phyloP scores from a whole-genome alignment of 2,329 filamentous ascomycete species.

The Arachnopeziza araneosa region DNA sequence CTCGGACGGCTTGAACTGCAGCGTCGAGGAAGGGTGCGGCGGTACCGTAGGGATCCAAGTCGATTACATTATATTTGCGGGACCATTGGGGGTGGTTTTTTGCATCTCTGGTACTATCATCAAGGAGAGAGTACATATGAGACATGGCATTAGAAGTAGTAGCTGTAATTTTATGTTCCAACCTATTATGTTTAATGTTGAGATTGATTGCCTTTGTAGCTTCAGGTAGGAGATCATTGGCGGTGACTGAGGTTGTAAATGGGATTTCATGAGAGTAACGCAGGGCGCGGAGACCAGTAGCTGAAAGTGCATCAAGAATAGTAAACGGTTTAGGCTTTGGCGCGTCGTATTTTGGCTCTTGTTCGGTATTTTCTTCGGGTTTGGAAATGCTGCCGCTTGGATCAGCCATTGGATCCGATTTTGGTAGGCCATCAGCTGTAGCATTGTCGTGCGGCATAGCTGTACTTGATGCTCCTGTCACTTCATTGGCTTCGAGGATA shows the following conservation, averaged over 20 bases:
- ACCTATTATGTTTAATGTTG: slow-evolving; percentile 78
- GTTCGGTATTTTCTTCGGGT: not conserved
- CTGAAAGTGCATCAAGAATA: slow-evolving; percentile 93
- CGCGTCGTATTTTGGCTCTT: not conserved
- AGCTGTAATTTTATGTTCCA: slow-evolving; percentile 64
- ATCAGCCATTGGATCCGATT: not conserved
- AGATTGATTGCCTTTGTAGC: slow-evolving; percentile 76
- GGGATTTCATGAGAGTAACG: slow-evolving; percentile 91
- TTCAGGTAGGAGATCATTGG: slow-evolving; percentile 78
- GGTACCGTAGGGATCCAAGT: slow-evolving; percentile 93
- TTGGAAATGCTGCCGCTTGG: not conserved
- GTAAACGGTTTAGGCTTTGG: slow-evolving; percentile 46
- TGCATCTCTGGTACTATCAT: slow-evolving; percentile 15
- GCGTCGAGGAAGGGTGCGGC: slow-evolving; percentile 90
- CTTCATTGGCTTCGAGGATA: not conserved
- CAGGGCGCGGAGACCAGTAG: slow-evolving; percentile 83
- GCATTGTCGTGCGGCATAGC: not conserved
- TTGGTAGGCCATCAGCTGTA: no score
- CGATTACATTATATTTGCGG: slow-evolving; percentile 81
- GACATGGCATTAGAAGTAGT: slow-evolving; percentile 78
- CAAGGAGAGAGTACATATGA: slow-evolving; percentile 80
- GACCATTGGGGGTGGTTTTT: slow-evolving; percentile 7
- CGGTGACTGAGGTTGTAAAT: slow-evolving; percentile 73
- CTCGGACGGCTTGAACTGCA: slow-evolving; percentile 74
- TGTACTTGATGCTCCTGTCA: not conserved